Evolutionary conservation across 176 grass and related monocot genomes (phyloP).

Genomic region (Calamus simplicifolius): DNA sequence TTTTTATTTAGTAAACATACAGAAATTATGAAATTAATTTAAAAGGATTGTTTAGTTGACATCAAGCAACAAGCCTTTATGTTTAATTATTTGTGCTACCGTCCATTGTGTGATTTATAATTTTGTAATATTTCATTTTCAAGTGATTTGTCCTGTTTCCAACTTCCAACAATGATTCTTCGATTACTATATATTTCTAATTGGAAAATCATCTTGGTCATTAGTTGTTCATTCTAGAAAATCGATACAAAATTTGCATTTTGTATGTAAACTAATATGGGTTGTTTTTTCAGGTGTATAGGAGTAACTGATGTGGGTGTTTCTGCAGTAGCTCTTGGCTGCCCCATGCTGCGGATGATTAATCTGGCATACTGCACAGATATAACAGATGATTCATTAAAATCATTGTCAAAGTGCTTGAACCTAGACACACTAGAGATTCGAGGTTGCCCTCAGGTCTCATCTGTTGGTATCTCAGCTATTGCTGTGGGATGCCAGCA

Average conservation of each 20-base stretch:
- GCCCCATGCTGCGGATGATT: slow-evolving; percentile 51
- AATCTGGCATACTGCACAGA: slow-evolving; percentile 76
- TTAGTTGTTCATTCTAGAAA: too few species aligned
- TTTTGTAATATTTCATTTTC: background rate
- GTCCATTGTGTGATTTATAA: background rate
- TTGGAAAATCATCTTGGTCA: too few species aligned
- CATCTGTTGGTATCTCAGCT: slow-evolving; percentile 44
- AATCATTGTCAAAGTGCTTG: slow-evolving; percentile 49
- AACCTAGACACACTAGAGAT: slow-evolving; percentile 63
- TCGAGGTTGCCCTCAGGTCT: slow-evolving; percentile 47
- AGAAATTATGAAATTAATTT: too few species aligned
- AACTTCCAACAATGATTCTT: too few species aligned
- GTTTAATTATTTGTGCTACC: too few species aligned
- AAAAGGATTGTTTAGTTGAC: too few species aligned
- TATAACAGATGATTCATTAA: slow-evolving; percentile 57
- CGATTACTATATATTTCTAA: too few species aligned
- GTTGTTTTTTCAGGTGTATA: slow-evolving; percentile 39
- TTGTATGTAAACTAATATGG: slow-evolving; percentile 5
- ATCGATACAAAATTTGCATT: background rate
- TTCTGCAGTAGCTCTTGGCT: slow-evolving; percentile 42
- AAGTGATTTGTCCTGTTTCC: too few species aligned
- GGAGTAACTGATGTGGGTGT: slow-evolving; percentile 65
- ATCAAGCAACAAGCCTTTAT: too few species aligned
- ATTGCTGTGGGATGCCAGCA: slow-evolving; percentile 45
- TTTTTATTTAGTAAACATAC: too few species aligned